phyloP scores from a whole-genome alignment of 345 rosid species.

The Rhodomyrtus tomentosa region DNA sequence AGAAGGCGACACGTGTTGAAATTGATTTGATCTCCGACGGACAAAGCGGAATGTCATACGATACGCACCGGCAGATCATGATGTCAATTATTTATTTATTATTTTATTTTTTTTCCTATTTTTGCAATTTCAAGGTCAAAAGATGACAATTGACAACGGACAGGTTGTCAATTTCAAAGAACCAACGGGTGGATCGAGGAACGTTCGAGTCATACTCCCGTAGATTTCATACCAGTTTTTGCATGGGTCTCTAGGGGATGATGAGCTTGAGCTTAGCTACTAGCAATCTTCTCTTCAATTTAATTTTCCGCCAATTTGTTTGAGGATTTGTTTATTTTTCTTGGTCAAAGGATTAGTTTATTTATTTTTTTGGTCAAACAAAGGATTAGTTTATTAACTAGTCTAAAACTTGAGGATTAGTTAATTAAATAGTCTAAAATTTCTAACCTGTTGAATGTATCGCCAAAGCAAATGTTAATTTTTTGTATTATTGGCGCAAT shows the following conservation, averaged over 20 bases:
- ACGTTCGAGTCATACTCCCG: not conserved
- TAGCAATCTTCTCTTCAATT: not conserved
- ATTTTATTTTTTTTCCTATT: not conserved
- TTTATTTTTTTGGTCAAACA: no score
- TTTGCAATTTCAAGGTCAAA: not conserved
- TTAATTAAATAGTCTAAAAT: no score
- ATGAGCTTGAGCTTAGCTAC: no score
- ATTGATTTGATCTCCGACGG: not conserved
- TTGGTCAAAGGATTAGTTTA: no score
- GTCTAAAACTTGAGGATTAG: not conserved
- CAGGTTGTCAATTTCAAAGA: not conserved
- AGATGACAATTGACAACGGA: not conserved
- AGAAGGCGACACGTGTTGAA: not conserved
- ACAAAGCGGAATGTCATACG: not conserved
- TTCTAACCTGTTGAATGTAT: no score
- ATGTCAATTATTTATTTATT: no score
- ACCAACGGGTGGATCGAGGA: not conserved
- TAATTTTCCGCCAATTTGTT: not conserved
- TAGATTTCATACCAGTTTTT: not conserved
- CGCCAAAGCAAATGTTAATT: accelerated
- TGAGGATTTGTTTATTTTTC: not conserved
- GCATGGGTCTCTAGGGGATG: not conserved
- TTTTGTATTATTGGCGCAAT: accelerated
- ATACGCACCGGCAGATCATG: not conserved
- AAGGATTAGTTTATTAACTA: no score